Percentiles rank a stretch among this genome's conserved stretches.
Evolutionary conservation across 192 early-diverging fungal genomes (phyloP).

Genomic region (Funneliformis geosporum): DNA sequence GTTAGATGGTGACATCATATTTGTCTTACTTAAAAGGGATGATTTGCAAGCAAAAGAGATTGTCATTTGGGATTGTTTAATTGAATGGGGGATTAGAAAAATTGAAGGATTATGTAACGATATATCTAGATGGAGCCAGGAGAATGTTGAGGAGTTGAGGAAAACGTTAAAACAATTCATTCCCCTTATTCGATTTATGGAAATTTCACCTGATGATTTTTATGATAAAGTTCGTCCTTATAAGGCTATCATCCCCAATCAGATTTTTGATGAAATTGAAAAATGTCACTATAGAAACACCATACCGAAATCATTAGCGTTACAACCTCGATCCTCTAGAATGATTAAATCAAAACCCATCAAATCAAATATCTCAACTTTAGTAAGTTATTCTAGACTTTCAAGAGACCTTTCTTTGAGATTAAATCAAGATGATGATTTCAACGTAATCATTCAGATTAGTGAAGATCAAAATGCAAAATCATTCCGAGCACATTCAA

Average conservation of each 20-base stretch:
- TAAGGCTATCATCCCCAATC: background rate
- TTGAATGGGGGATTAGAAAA: no score
- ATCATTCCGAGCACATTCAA: conserved; percentile 19
- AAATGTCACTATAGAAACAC: background rate
- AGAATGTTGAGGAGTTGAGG: background rate
- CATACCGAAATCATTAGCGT: no score
- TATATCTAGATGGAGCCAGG: background rate
- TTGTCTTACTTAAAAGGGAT: no score
- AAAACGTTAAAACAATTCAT: background rate
- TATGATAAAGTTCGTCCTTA: conserved; percentile 1
- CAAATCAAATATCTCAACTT: no score
- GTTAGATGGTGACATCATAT: no score
- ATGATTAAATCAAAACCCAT: no score
- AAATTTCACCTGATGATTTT: background rate
- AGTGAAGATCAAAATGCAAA: background rate
- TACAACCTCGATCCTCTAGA: no score
- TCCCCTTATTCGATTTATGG: background rate
- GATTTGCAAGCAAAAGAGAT: no score
- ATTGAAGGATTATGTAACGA: background rate
- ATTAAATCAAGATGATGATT: conserved; percentile 1
- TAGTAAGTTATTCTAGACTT: background rate
- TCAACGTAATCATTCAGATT: conserved; percentile 13
- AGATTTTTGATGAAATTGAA: background rate
- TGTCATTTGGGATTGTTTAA: no score
- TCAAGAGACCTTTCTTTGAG: background rate